Conservation (phyloP, 2,329 filamentous ascomycete species). For the Coniochaeta pulveracea region DNA sequence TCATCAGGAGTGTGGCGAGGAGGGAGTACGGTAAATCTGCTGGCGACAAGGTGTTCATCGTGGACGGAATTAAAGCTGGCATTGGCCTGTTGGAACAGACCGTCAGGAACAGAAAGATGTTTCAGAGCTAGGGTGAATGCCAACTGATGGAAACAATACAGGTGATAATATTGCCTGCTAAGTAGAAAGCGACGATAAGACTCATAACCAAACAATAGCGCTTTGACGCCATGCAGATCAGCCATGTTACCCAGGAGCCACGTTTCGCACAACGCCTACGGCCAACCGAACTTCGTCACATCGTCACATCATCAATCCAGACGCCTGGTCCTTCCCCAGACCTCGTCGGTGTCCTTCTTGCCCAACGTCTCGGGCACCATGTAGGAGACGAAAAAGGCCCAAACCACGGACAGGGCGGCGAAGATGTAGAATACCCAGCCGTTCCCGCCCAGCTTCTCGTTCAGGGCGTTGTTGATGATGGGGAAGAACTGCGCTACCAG, state of each 20-base stretch:
- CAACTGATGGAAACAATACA: too few relatives aligned
- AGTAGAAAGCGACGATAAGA: too few relatives aligned
- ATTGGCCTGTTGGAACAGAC: constrained; percentile 49
- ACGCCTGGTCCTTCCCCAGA: constrained; percentile 65
- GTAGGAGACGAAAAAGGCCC: constrained; percentile 59
- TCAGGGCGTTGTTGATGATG: constrained; percentile 66
- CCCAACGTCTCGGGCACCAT: constrained; percentile 82
- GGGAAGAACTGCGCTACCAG: constrained; percentile 93
- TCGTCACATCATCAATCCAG: constrained; percentile 36
- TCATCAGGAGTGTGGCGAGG: constrained; percentile 58
- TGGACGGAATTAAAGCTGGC: constrained; percentile 71
- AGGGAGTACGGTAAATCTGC: constrained; percentile 50
- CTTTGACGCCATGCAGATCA: too few relatives aligned
- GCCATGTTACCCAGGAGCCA: too few relatives aligned
- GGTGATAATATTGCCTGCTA: too few relatives aligned
- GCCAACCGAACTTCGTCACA: too few relatives aligned
- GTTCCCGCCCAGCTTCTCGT: constrained; percentile 48
- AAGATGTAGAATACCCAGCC: constrained; percentile 94
- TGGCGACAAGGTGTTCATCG: constrained; percentile 48
- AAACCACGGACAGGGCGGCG: constrained; percentile 57
- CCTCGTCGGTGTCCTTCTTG: constrained; percentile 73
- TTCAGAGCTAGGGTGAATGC: constrained; percentile 11
- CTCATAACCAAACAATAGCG: too few relatives aligned
- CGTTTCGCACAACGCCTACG: too few relatives aligned
- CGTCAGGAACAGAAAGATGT: constrained; percentile 30